Evolutionary conservation across 257 asterid genomes (phyloP), one percentile per base, ranked within the genome.

Genomic region (Solanum raphanifolium): DNA sequence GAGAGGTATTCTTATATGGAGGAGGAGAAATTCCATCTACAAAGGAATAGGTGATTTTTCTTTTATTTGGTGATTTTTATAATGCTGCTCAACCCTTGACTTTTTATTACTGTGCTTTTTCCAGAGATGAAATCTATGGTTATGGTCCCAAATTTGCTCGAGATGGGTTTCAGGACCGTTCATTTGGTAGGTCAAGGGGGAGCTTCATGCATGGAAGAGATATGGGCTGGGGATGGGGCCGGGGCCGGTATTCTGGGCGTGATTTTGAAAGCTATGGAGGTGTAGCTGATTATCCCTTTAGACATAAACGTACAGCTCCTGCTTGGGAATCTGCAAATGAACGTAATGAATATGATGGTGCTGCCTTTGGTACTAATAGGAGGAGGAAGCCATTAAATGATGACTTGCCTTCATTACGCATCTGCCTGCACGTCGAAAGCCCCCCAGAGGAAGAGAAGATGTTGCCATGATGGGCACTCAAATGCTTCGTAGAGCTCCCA

Each of bases 191-290:
- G 88, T 87, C 96, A 68, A 90, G 95, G 83, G 92, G 88, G 27
- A 87, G 62, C 87, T 93, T 94, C 91, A 89, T 90, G 83, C 90
- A 86, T 86, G 98, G 96, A 89, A 94, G 92, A 90, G 99, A 96
- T 35, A 93, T 9, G 46, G 46, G 13, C 43, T 39, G 96, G 91
- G 88, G 55, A 13, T 46, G 20, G 55, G 20, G 55, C 55, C 20
- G 20, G 6, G 93, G 94, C 41, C 92, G 95, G 71, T 88, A 91
- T 89, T 88, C 95, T 38, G 92, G 88, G 55, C 93, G 92, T 34
- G 90, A 94, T 85, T 94, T 90, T 87, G 94, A 90, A 89, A 88
- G 90, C 86, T 93, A 90, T 88, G 87, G 86, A 68, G 90, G 91
- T 85, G 90, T 87, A n/a, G 90, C 91, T 87, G 91, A 91, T 89